Evolutionary conservation across 169 alveolate genomes (phyloP).

Genomic region (Eimeria praecox): DNA sequence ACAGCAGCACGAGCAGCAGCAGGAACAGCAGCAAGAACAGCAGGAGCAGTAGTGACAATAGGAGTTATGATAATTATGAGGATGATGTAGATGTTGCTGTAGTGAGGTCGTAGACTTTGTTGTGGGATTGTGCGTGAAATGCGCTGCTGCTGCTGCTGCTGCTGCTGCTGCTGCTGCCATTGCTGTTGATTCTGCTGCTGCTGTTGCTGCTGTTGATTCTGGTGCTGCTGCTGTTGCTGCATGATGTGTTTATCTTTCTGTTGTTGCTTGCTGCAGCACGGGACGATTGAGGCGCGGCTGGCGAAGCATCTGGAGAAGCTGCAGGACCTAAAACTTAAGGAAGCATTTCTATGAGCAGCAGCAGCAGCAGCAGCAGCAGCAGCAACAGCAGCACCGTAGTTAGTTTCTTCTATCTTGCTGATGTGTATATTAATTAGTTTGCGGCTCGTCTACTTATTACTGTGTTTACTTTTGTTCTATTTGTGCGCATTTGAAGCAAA

Average conservation of each 20-base stretch:
- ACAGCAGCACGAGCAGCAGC: not conserved
- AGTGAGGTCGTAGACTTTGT: not conserved
- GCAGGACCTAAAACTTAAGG: slow-evolving; percentile 5
- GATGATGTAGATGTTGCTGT: not conserved
- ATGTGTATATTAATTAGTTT: not conserved
- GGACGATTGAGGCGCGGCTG: slow-evolving; percentile 59
- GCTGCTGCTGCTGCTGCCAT: not conserved
- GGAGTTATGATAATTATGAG: too few species aligned
- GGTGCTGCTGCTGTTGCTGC: not conserved
- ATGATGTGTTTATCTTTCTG: not conserved
- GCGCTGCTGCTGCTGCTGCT: not conserved
- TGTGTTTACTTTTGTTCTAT: not conserved
- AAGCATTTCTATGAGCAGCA: not conserved
- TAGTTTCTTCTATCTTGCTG: not conserved
- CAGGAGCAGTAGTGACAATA: not conserved
- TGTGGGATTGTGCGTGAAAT: not conserved
- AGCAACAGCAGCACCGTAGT: not conserved
- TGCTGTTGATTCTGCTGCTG: not conserved
- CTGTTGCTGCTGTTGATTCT: not conserved
- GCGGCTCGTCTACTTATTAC: not conserved
- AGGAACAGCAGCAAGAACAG: not conserved
- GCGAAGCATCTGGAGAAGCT: slow-evolving; percentile 3
- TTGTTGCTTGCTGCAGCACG: slow-evolving; percentile 24
- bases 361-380: not conserved
- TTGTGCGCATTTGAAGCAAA: not conserved